phyloP scores from a whole-genome alignment of 805 yeast genomes.

The Kazachstania psychrophila region DNA sequence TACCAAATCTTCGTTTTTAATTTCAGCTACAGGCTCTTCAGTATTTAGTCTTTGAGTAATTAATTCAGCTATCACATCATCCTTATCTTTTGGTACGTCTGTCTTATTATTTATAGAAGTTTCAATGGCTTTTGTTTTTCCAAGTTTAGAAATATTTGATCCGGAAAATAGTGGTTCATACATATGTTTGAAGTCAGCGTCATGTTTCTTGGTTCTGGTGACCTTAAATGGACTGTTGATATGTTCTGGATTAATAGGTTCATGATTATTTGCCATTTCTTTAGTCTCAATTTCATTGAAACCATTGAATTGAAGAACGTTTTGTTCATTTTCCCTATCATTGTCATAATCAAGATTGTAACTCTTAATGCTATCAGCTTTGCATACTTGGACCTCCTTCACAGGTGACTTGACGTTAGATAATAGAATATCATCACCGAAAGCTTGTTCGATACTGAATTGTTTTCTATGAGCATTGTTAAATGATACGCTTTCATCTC shows the following conservation, averaged over 20 bases:
- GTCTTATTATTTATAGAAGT: neutral
- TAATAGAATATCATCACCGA: neutral
- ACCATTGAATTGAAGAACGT: too few species aligned
- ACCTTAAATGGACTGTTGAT: constrained; percentile 26
- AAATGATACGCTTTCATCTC: too few species aligned
- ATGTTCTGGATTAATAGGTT: constrained; percentile 6
- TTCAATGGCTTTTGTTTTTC: too few species aligned
- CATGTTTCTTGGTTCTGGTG: constrained; percentile 6
- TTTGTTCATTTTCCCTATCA: constrained; percentile 1
- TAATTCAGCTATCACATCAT: too few species aligned
- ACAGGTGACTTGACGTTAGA: constrained; percentile 9
- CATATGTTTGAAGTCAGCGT: neutral
- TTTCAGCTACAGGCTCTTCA: neutral
- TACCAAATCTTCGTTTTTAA: neutral
- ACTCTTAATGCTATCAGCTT: constrained; percentile 18
- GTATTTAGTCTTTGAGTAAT: neutral
- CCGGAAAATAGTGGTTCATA: neutral
- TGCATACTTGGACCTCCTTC: constrained; percentile 16
- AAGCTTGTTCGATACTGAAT: too few species aligned
- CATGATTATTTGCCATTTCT: constrained; percentile 2
- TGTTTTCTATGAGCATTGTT: too few species aligned
- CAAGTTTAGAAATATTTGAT: neutral
- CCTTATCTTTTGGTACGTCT: neutral
- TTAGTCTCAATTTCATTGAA: neutral
- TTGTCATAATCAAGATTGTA: constrained; percentile 11